Evolutionary conservation across 176 grass and related monocot genomes (phyloP).

Genomic region (Phoenix dactylifera): DNA sequence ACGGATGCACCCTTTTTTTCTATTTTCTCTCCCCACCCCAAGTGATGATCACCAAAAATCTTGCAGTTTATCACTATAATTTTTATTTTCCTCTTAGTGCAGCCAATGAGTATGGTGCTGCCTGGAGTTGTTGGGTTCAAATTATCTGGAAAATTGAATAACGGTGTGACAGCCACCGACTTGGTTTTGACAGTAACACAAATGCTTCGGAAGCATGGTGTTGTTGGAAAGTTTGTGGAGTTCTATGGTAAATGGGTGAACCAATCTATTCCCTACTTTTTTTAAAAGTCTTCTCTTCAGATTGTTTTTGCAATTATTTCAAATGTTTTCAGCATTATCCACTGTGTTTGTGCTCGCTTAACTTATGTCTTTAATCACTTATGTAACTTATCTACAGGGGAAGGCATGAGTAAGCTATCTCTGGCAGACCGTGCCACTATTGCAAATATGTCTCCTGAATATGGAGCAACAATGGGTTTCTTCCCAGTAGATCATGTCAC

Average conservation of each 20-base stretch:
- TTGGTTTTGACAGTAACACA: slow-evolving; percentile 93
- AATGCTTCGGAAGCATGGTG: slow-evolving; percentile 86
- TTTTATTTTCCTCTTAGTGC: slow-evolving; percentile 20
- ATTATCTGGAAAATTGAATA: slow-evolving; percentile 51
- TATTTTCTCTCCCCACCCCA: no score
- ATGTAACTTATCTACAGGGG: slow-evolving; percentile 34
- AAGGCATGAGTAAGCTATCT: slow-evolving; percentile 85
- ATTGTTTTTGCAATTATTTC: no score
- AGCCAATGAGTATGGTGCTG: slow-evolving; percentile 99
- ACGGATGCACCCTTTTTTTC: no score
- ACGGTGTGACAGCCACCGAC: slow-evolving; percentile 82
- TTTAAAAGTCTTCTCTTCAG: no score
- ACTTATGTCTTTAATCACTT: no score
- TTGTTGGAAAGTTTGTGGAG: slow-evolving; percentile 95
- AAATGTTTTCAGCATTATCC: no score
- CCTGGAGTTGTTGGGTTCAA: slow-evolving; percentile 91
- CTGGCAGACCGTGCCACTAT: slow-evolving; percentile 93
- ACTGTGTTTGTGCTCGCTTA: no score
- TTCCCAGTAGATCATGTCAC: slow-evolving; percentile 95
- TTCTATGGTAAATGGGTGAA: slow-evolving; percentile 45
- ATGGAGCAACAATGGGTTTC: slow-evolving; percentile 98
- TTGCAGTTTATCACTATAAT: neutral
- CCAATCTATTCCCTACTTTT: neutral
- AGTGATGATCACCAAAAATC: no score
- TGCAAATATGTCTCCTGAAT: slow-evolving; percentile 98